Conservation (phyloP, 441 rosid genomes). For the Dalechampia spathulata region DNA sequence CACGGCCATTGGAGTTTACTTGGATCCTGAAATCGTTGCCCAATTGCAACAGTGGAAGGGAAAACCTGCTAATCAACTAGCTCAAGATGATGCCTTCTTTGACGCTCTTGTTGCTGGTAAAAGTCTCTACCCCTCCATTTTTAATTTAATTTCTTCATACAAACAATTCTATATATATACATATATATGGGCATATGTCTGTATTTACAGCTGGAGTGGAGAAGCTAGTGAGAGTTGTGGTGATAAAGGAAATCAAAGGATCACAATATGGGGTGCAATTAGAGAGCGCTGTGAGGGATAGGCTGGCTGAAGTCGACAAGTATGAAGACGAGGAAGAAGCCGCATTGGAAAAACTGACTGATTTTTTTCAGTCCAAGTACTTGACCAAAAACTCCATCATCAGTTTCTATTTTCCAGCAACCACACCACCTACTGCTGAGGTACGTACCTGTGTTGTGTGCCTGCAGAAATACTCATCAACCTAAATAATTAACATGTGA, state of each 20-base stretch:
- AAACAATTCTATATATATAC: too few relatives aligned
- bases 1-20: slow-evolving; percentile 87
- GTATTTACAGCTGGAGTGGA: slow-evolving; percentile 48
- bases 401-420: slow-evolving; percentile 60
- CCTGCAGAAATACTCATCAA: neutral
- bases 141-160: too few relatives aligned
- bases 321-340: slow-evolving; percentile 91
- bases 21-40: slow-evolving; percentile 48
- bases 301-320: slow-evolving; percentile 64
- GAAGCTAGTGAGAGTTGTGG: slow-evolving; percentile 67
- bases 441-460: too few relatives aligned
- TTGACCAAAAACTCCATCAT: slow-evolving; percentile 60
- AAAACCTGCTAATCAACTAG: slow-evolving; percentile 43
- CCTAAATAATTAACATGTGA: neutral
- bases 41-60: slow-evolving; percentile 78
- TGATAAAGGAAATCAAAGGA: slow-evolving; percentile 85
- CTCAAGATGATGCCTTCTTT: slow-evolving; percentile 72
- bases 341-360: slow-evolving; percentile 63
- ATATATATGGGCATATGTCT: neutral
- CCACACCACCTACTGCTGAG: slow-evolving; percentile 39
- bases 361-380: slow-evolving; percentile 81
- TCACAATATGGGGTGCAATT: slow-evolving; percentile 76
- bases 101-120: slow-evolving; percentile 63
- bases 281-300: slow-evolving; percentile 62
- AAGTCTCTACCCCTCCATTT: too few relatives aligned